Base-by-base conservation (phyloP, 441 rosid species). In the Flueggea neowawraea region DNA sequence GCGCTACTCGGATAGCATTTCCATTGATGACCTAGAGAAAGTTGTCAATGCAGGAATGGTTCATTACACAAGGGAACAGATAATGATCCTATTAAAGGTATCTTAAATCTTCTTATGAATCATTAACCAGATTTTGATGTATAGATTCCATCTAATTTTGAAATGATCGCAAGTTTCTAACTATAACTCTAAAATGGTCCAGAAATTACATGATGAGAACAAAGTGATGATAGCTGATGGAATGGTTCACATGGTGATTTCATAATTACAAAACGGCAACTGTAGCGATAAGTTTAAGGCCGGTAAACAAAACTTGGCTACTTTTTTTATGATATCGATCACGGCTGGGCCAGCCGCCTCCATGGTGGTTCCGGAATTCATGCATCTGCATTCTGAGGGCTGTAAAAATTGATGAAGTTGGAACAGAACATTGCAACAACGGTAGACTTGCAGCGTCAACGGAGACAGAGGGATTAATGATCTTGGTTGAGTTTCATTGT, bases 191-290 rank as follows among this genome's bases (percentile, higher is more conserved):
- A 16, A 44, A 16, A 56, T 68, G 72, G 60, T 72, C 62, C 90
- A 95, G 99, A 92, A 80, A 82, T 80, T 95, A 69, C 95, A 95
- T 70, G 93, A 88, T 53, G 96, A 89, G 70, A 95, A 95, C 74
- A 87, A 83, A 77, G 85, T 95, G 77, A 91, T 89, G 97, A 83
- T 95, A 62, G 88, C 82, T 47, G 90, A 83, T 15, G 97, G 82
- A 17, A 77, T 64, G 62, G 96, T 90, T 81, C 79, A 86, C 68
- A 80, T 89, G 90, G 73, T 82, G 72, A 87, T 84, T 57, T 78
- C 76, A 59, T 84, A 74, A 63, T 32, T 44, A 2, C 51, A 58
- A 48, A 45, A 45, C 51, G 49, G 59, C 54, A 52, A 44, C 59
- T 14, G 54, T 64, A 31, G 12, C 54, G 45, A 56, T 68, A 57